phyloP scores from a whole-genome alignment of 306 rosid genomes.

The Macrotyloma uniflorum region DNA sequence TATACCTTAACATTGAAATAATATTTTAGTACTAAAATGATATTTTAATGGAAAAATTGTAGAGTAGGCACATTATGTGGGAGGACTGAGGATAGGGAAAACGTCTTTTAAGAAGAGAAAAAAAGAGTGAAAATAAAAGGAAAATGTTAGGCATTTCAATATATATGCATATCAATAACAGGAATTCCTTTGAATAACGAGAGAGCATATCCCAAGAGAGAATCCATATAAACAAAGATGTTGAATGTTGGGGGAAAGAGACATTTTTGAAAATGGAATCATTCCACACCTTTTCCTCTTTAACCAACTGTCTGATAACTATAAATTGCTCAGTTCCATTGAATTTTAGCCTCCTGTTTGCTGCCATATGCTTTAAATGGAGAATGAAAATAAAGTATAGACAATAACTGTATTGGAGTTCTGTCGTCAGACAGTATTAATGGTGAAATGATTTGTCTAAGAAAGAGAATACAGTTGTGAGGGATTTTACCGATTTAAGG shows the following conservation, averaged over 20 bases:
- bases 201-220: neutral
- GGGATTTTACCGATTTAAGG: slow-evolving; percentile 33
- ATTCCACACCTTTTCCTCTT: slow-evolving; percentile 14
- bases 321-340: neutral
- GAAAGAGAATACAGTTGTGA: slow-evolving; percentile 26
- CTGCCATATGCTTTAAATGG: neutral
- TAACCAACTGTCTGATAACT: neutral
- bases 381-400: slow-evolving; percentile 12
- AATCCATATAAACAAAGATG: neutral
- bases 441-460: slow-evolving; percentile 25
- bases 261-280: neutral
- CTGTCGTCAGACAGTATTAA: slow-evolving; percentile 7
- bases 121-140: neutral
- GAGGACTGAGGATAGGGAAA: neutral
- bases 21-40: neutral
- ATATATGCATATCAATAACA: neutral
- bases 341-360: neutral
- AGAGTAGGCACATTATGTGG: neutral
- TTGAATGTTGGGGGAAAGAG: slow-evolving; percentile 8
- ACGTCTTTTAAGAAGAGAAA: neutral
- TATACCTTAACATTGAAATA: neutral
- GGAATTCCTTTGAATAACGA: neutral
- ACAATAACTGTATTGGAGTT: neutral
- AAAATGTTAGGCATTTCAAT: neutral
- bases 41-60: neutral